These are phyloP conservation scores for Ophiostoma piceae DNA, from an alignment of 2,329 filamentous ascomycete genomes.

Conservation along the genomic window DNA sequence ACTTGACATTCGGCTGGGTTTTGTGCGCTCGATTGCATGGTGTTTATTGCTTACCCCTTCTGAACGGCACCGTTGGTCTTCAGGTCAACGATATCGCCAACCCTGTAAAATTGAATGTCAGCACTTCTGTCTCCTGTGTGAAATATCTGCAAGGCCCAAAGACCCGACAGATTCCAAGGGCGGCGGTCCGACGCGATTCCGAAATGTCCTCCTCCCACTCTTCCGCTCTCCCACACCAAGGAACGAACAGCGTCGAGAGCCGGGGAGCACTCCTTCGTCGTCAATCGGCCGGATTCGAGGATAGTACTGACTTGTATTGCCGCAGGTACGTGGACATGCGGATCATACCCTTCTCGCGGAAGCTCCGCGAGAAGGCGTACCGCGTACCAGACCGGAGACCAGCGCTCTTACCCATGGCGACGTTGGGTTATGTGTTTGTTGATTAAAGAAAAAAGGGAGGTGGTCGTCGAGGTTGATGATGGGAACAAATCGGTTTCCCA, in stretches of 20 bases:
- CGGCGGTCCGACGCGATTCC: background rate
- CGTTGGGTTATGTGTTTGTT: slow-evolving; percentile 31
- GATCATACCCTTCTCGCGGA: slow-evolving; percentile 95
- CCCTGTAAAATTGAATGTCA: slow-evolving; percentile 46
- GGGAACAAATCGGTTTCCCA: slow-evolving; percentile 16
- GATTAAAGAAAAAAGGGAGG: slow-evolving; percentile 11
- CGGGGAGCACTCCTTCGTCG: background rate
- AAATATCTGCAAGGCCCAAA: background rate
- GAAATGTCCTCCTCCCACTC: background rate
- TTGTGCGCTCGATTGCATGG: background rate
- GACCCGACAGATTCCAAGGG: background rate
- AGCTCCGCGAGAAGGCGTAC: slow-evolving; percentile 90
- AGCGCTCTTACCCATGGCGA: slow-evolving; percentile 74
- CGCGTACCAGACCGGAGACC: slow-evolving; percentile 83
- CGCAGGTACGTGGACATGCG: slow-evolving; percentile 88
- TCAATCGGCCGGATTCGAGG: slow-evolving; percentile 8
- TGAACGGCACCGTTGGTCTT: slow-evolving; percentile 97
- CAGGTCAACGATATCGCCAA: slow-evolving; percentile 98
- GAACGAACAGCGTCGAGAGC: background rate
- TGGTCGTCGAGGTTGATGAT: slow-evolving; percentile 20
- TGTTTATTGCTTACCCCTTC: slow-evolving; percentile 70
- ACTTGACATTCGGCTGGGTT: background rate
- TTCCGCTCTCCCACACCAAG: background rate
- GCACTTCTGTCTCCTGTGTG: slow-evolving; percentile 27
- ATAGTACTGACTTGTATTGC: slow-evolving; percentile 69